These are phyloP conservation scores for Mrakia frigida DNA, from an alignment of 768 basidiomycete genomes.

Conservation along the genomic window DNA sequence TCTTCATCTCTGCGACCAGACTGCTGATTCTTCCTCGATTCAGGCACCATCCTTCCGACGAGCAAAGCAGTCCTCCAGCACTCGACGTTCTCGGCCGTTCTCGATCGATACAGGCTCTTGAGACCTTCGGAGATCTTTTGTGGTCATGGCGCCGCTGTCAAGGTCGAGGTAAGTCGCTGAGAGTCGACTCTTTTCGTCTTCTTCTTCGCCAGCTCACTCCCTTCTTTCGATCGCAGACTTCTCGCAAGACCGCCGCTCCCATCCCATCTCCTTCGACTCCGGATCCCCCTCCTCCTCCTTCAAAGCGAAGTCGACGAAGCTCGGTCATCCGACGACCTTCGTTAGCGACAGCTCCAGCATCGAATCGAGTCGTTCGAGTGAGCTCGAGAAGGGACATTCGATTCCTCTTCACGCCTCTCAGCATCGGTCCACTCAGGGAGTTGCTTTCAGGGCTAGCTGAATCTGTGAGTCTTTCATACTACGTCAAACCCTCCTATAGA, in stretches of 20 bases:
- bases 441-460: neutral
- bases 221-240: neutral
- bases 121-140: conserved; percentile 3
- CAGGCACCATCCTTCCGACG: conserved; percentile 2
- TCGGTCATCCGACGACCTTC: neutral
- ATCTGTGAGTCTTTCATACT: conserved; percentile 3
- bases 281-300: neutral
- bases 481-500: too few relatives aligned
- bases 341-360: neutral
- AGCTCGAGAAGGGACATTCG: neutral
- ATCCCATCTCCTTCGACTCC: neutral
- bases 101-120: neutral
- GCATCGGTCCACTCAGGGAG: neutral
- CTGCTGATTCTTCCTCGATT: neutral
- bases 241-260: neutral
- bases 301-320: neutral
- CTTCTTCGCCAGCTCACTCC: neutral
- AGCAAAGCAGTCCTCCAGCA: conserved; percentile 16
- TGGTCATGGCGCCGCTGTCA: neutral
- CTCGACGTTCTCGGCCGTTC: conserved; percentile 17
- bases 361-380: conserved; percentile 1
- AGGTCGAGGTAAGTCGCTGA: neutral
- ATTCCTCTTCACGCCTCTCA: conserved; percentile 17
- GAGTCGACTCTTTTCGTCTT: neutral
- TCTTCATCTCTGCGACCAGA: neutral